These are phyloP conservation scores for Quercus mongolica DNA, from an alignment of 306 rosid genomes.

Conservation along the genomic window DNA sequence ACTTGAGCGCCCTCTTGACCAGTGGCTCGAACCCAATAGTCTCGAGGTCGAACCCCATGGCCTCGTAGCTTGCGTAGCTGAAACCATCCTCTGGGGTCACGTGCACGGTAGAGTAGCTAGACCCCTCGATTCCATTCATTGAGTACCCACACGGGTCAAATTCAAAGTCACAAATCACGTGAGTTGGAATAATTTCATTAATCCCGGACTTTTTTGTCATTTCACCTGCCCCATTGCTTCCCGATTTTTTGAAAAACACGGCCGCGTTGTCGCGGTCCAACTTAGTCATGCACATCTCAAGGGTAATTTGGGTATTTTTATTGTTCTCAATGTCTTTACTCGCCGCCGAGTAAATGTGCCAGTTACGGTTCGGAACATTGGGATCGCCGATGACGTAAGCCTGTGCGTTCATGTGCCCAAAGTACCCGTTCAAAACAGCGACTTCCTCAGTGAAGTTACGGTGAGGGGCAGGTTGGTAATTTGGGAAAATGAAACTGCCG, in stretches of 20 bases:
- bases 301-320: neutral
- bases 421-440: conserved; percentile 30
- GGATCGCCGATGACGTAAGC: conserved; percentile 49
- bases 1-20: conserved; percentile 25
- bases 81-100: conserved; percentile 70
- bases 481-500: conserved; percentile 55
- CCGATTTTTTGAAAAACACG: conserved; percentile 46
- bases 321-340: neutral
- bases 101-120: conserved; percentile 55
- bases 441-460: conserved; percentile 49
- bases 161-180: conserved; percentile 49
- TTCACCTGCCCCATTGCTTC: neutral
- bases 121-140: conserved; percentile 61
- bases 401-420: conserved; percentile 28
- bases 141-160: conserved; percentile 70
- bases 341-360: conserved; percentile 55
- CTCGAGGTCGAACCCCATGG: conserved; percentile 28
- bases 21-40: conserved; percentile 2
- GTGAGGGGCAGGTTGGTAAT: conserved; percentile 55
- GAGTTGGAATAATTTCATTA: conserved; percentile 32
- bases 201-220: conserved; percentile 55
- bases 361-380: conserved; percentile 24
- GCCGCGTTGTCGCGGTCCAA: conserved; percentile 42
- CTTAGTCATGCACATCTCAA: conserved; percentile 66
- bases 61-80: conserved; percentile 64